Percentiles rank a stretch among this genome's conserved stretches.
Evolutionary conservation across 2,329 filamentous ascomycete genomes (phyloP).

Genomic region (Dothideomycetes sp.): DNA sequence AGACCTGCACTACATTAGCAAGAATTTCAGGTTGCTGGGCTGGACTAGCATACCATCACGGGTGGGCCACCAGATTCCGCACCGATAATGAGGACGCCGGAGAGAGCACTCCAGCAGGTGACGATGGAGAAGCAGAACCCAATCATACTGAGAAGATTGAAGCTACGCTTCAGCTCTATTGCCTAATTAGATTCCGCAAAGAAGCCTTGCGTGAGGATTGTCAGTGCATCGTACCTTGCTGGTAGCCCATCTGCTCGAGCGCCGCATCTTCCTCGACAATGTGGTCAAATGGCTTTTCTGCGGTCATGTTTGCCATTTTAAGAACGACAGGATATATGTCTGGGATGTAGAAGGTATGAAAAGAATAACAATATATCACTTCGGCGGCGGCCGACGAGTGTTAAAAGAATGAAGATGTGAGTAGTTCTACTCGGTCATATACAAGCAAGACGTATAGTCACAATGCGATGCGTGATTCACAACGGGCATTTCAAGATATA

Average conservation of each 20-base stretch:
- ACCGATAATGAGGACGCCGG: conserved; percentile 45
- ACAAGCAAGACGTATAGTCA: too few relatives aligned
- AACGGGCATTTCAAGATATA: too few relatives aligned
- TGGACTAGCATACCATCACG: too few relatives aligned
- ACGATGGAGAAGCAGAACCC: conserved; percentile 50
- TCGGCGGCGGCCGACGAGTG: too few relatives aligned
- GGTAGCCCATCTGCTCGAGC: conserved; percentile 29
- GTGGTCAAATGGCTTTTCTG: conserved; percentile 4
- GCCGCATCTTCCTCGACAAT: conserved; percentile 24
- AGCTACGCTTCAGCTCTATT: conserved; percentile 45
- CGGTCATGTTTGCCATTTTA: conserved; percentile 1
- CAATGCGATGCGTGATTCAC: too few relatives aligned
- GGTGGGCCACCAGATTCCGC: conserved; percentile 45
- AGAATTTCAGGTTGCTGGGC: too few relatives aligned
- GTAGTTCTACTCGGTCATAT: too few relatives aligned
- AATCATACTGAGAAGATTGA: conserved; percentile 46
- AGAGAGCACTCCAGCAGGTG: conserved; percentile 47
- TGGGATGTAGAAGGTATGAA: background rate
- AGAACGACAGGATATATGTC: background rate
- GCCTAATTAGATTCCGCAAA: background rate
- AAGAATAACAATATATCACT: background rate
- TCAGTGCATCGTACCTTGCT: conserved; percentile 20
- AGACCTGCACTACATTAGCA: too few relatives aligned
- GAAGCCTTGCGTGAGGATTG: too few relatives aligned
- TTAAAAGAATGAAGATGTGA: too few relatives aligned